Evolutionary conservation across 768 basidiomycete species (phyloP).

Genomic region (Mycena rebaudengoi): DNA sequence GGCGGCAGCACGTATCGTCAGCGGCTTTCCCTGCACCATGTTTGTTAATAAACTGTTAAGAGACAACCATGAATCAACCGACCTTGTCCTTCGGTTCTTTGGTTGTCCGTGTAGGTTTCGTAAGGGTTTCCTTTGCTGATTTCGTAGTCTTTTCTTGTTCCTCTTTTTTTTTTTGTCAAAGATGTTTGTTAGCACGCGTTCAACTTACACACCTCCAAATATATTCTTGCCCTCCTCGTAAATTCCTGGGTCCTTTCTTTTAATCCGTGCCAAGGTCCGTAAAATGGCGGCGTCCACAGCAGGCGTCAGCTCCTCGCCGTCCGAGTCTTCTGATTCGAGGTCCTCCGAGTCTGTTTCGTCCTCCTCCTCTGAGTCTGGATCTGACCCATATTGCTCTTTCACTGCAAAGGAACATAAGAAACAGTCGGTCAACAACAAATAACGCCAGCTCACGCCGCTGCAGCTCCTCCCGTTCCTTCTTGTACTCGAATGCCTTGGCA

Average conservation of each 20-base stretch:
- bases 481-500: constrained; percentile 84
- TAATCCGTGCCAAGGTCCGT: constrained; percentile 86
- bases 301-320: constrained; percentile 94
- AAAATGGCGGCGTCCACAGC: constrained; percentile 94
- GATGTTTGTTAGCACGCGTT: neutral
- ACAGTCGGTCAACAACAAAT: neutral
- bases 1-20: constrained; percentile 79
- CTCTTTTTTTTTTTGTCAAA: constrained; percentile 52
- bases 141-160: constrained; percentile 64
- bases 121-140: constrained; percentile 36
- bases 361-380: constrained; percentile 60
- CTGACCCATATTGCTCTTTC: constrained; percentile 88
- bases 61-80: constrained; percentile 6
- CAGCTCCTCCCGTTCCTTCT: constrained; percentile 88
- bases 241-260: constrained; percentile 83
- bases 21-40: constrained; percentile 64
- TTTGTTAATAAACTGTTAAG: neutral
- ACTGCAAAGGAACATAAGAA: constrained; percentile 54
- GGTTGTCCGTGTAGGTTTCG: constrained; percentile 35
- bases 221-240: constrained; percentile 77
- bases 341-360: constrained; percentile 75
- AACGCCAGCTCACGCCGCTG: constrained; percentile 64
- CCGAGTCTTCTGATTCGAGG: constrained; percentile 90
- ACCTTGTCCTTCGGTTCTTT: constrained; percentile 61
- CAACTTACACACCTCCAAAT: constrained; percentile 79